Conservation (phyloP, 2,329 filamentous ascomycete species). For the Fusarium proliferatum region DNA sequence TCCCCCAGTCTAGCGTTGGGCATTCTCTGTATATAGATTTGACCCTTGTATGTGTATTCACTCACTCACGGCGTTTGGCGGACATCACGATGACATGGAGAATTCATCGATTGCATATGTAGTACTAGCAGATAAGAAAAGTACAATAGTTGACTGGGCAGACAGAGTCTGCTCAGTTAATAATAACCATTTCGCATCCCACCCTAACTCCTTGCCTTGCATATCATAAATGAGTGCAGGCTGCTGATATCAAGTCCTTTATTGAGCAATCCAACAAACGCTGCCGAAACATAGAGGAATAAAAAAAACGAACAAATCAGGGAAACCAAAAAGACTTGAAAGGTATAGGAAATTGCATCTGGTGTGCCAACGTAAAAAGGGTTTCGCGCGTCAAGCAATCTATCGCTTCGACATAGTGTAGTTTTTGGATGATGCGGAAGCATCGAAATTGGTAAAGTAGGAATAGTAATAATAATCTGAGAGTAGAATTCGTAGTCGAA, state of each 20-base stretch:
- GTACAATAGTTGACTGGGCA: constrained; percentile 8
- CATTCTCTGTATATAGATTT: constrained; percentile 34
- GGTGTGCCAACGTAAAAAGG: constrained; percentile 31
- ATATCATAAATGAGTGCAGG: constrained; percentile 19
- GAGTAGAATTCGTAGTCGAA: background rate
- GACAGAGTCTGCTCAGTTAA: constrained; percentile 1
- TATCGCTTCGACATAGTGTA: background rate
- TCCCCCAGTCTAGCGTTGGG: background rate
- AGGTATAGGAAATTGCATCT: constrained; percentile 31
- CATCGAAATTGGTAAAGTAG: background rate
- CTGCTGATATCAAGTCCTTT: constrained; percentile 14
- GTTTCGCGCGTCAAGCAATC: constrained; percentile 3
- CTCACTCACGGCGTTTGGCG: constrained; percentile 31
- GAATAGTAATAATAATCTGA: background rate
- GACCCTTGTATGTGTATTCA: constrained; percentile 27
- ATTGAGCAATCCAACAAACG: constrained; percentile 8
- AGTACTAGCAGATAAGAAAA: constrained; percentile 23
- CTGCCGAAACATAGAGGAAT: background rate
- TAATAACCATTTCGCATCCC: constrained; percentile 36
- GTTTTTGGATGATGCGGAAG: background rate
- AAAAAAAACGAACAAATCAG: constrained; percentile 16
- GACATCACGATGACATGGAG: constrained; percentile 19
- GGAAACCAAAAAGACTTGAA: background rate
- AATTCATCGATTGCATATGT: constrained; percentile 39
- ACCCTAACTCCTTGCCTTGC: constrained; percentile 37